Evolutionary conservation across 1,284 basidiomycete species (phyloP), one percentile per base, ranked within the genome.

Genomic region (Malassezia brasiliensis): DNA sequence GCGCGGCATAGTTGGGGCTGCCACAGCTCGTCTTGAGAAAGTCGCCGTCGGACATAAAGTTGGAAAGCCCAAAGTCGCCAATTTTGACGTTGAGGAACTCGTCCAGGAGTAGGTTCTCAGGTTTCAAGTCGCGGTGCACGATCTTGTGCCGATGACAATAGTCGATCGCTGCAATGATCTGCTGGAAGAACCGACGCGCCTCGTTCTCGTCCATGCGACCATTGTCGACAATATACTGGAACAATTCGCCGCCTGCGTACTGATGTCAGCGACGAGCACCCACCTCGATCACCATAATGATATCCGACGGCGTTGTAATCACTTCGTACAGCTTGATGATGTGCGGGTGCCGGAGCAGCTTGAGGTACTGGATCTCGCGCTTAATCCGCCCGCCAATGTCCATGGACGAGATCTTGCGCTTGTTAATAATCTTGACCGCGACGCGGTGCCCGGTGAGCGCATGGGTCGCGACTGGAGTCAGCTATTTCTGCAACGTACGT

Each of bases 391-490:
- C 66, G 44, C 72, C 70, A 64, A 72, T 70, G 77, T 90, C 88
- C 66, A 89, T 86, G 61, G 85, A 83, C 62, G 86, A 85, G 59
- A 96, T 96, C 69, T 89, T 90, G 55, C 87, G 86, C 74, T 93
- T 90, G 58, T 89, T 90, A 69, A 96, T 90, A 72, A 89, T 90
- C 79, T 96, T 96, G 86, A 98, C 90, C 3, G 93, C 93, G 40
- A 98, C 93, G 65, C 85, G 85, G 72, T 96, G 89, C 0, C 90
- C 90, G 0, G 93, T 96, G 64, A 96, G 83, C 40, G 87, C 87
- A 76, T 98, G 93, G 12, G 84, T 84, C 32, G 90, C 93, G 81
- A 93, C 90, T 96, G 75, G 17, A 10, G 17, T 5, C 6, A 32
- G 38, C 9, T 6, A 8, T 14, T 36, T 5, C 1, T n/a, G 6